Conservation (phyloP, 441 rosid genomes). For the Populus trichocarpa region DNA sequence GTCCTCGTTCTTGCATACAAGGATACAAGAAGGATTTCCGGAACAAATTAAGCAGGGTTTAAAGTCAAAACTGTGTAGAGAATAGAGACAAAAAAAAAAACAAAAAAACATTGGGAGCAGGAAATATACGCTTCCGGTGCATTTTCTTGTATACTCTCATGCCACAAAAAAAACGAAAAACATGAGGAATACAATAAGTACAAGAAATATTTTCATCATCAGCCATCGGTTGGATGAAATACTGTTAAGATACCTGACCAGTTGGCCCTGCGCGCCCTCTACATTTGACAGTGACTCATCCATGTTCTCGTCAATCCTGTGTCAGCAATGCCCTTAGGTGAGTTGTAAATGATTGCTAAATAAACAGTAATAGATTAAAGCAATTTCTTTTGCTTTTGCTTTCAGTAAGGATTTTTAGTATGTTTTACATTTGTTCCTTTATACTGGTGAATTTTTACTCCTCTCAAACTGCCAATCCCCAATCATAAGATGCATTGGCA, state of each 20-base stretch:
- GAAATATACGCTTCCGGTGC: background rate
- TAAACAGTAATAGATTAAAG: background rate
- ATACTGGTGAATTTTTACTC: background rate
- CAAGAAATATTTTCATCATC: slow-evolving; percentile 93
- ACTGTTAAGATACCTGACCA: slow-evolving; percentile 79
- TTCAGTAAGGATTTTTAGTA: background rate
- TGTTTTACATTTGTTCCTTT: background rate
- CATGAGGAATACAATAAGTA: slow-evolving; percentile 84
- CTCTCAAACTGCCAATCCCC: no score
- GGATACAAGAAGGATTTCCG: background rate
- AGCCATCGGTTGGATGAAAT: slow-evolving; percentile 96
- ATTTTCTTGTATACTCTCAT: slow-evolving; percentile 28
- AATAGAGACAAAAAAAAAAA: background rate
- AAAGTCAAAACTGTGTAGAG: slow-evolving; percentile 7
- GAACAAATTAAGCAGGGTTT: background rate
- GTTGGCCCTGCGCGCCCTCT: slow-evolving; percentile 90
- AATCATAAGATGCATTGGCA: no score
- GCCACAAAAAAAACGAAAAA: slow-evolving; percentile 94
- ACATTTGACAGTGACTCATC: slow-evolving; percentile 79
- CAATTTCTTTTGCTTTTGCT: background rate
- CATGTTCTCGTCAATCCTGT: slow-evolving; percentile 96
- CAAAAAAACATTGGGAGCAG: background rate
- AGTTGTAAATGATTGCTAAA: background rate
- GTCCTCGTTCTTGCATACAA: no score
- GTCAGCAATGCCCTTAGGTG: background rate